These are phyloP conservation scores for Zizania latifolia DNA, from an alignment of 176 grass and related monocot genomes.

Conservation along the genomic window DNA sequence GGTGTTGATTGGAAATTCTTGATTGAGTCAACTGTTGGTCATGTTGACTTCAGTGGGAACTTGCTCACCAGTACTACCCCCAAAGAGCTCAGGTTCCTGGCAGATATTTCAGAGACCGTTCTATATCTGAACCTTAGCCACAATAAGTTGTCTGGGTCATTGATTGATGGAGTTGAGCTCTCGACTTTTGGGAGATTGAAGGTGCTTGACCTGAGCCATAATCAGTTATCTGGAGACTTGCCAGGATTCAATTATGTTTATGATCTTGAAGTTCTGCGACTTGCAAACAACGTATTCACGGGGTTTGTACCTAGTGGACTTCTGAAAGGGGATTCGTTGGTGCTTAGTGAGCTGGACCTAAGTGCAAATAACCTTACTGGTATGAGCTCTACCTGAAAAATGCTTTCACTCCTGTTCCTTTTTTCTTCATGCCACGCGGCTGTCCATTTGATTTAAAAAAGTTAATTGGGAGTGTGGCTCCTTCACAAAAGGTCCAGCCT, in stretches of 20 bases:
- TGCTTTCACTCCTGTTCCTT: not conserved
- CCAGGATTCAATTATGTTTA: slow-evolving; percentile 99
- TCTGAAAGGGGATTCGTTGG: slow-evolving; percentile 92
- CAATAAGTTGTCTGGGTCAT: slow-evolving; percentile 68
- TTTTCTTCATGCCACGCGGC: slow-evolving; percentile 7
- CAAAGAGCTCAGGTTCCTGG: slow-evolving; percentile 81
- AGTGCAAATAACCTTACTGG: slow-evolving; percentile 93
- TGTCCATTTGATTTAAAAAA: slow-evolving; percentile 4
- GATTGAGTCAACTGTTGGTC: slow-evolving; percentile 64
- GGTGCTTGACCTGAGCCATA: slow-evolving; percentile 91
- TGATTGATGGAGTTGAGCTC: slow-evolving; percentile 86
- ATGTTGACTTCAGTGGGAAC: slow-evolving; percentile 94
- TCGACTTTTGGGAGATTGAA: slow-evolving; percentile 92
- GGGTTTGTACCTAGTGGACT: slow-evolving; percentile 88
- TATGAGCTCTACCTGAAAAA: slow-evolving; percentile 19
- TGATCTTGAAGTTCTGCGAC: slow-evolving; percentile 85
- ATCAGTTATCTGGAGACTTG: slow-evolving; percentile 76
- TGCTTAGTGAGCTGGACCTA: slow-evolving; percentile 79
- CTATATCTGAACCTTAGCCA: slow-evolving; percentile 80
- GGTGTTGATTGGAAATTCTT: slow-evolving; percentile 94
- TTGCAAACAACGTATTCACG: slow-evolving; percentile 77
- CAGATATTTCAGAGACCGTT: slow-evolving; percentile 84
- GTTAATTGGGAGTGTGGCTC: not conserved
- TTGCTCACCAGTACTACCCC: slow-evolving; percentile 60
- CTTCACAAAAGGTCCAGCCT: not conserved